Percentiles rank a stretch among this genome's conserved stretches.
Evolutionary conservation across 202 grass and related monocot species (phyloP).

Genomic region (Bolboschoenoplectus hybrid): DNA sequence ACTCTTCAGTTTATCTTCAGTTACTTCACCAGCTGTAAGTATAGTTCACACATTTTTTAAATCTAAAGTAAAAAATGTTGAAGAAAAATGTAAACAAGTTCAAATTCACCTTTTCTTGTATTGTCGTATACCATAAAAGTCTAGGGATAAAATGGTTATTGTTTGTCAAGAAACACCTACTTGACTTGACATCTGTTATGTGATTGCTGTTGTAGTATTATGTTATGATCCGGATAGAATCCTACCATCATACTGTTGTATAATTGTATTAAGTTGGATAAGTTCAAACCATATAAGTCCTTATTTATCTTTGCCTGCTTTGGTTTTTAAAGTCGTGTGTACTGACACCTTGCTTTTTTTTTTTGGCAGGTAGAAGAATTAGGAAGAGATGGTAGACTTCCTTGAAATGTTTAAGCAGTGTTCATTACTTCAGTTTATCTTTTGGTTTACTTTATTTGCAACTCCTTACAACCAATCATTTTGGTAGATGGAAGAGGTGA

Average conservation of each 20-base stretch:
- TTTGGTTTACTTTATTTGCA: not conserved
- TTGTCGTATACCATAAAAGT: not conserved
- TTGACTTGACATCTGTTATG: not conserved
- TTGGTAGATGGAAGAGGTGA: conserved; percentile 78
- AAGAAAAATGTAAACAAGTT: conserved; percentile 6
- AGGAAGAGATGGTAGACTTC: conserved; percentile 38
- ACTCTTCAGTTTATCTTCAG: conserved; percentile 87
- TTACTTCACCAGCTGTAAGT: conserved; percentile 89
- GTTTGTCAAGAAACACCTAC: not conserved
- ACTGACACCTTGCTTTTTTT: not conserved
- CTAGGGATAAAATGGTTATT: not conserved
- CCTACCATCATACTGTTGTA: not conserved
- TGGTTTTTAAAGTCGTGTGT: not conserved
- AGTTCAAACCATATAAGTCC: not conserved
- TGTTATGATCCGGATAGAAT: not conserved
- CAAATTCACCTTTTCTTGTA: not conserved
- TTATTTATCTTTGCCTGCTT: not conserved
- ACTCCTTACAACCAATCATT: not conserved
- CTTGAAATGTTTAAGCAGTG: not conserved
- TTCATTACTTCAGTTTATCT: not conserved
- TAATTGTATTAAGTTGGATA: not conserved
- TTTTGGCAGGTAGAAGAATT: conserved; percentile 30
- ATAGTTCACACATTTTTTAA: not conserved
- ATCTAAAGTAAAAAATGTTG: not conserved
- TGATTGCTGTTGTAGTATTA: not conserved